Percentiles rank a stretch among this genome's conserved stretches.
Evolutionary conservation across 2,329 filamentous ascomycete genomes (phyloP).

Genomic region (Chalara sp.): DNA sequence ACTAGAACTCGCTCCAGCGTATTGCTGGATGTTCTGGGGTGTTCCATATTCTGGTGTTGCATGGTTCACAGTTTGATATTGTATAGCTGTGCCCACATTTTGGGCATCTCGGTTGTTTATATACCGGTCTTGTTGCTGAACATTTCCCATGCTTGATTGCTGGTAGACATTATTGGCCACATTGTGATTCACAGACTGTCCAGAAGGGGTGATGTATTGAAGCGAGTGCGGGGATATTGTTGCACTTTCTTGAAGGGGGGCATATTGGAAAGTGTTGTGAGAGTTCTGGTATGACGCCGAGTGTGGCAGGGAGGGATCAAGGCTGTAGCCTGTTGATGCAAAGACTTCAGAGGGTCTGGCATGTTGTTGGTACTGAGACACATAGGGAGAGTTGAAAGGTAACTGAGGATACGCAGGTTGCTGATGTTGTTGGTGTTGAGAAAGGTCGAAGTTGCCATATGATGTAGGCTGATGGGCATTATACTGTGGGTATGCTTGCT

Average conservation of each 20-base stretch:
- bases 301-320: slow-evolving; percentile 22
- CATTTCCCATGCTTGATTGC: background rate
- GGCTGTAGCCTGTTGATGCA: slow-evolving; percentile 13
- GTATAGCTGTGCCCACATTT: slow-evolving; percentile 7
- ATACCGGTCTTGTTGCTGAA: background rate
- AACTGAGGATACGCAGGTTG: slow-evolving; percentile 18
- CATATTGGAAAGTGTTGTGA: slow-evolving; percentile 21
- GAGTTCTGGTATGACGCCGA: slow-evolving; percentile 15
- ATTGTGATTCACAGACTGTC: slow-evolving; percentile 15
- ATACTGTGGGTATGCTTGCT: slow-evolving; percentile 19
- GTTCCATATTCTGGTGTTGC: background rate
- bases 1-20: background rate
- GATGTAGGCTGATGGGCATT: slow-evolving; percentile 8
- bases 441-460: no score
- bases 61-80: slow-evolving; percentile 1
- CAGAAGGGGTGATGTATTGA: slow-evolving; percentile 19
- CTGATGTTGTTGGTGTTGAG: slow-evolving; percentile 19
- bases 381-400: slow-evolving; percentile 23
- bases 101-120: slow-evolving; percentile 9
- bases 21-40: background rate
- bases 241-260: slow-evolving; percentile 7
- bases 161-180: slow-evolving; percentile 15
- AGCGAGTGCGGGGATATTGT: slow-evolving; percentile 25
- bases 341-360: slow-evolving; percentile 20
- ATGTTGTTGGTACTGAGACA: slow-evolving; percentile 21